Percentiles rank a stretch among this genome's conserved stretches.
Conservation (phyloP, 768 basidiomycete genomes). For the Rickenella mellea region DNA sequence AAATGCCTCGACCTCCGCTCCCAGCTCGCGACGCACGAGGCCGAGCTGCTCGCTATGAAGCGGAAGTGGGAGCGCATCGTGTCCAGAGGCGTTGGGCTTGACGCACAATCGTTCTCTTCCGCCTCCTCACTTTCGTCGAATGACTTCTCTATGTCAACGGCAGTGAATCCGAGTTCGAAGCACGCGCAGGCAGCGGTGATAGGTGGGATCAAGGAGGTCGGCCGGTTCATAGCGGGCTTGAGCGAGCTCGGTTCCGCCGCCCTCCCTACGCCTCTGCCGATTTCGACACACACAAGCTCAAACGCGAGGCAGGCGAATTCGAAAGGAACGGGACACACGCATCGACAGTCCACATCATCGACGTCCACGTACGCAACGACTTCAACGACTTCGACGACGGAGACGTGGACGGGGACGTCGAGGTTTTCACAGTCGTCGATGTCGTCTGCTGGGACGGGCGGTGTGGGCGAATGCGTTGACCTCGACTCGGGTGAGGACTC, state of each 20-base stretch:
- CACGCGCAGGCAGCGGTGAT: constrained; percentile 25
- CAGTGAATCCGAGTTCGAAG: neutral
- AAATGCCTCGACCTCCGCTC: constrained; percentile 75
- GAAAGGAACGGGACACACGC: constrained; percentile 11
- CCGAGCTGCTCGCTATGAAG: constrained; percentile 66
- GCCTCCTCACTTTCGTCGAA: neutral
- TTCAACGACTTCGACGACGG: constrained; percentile 9
- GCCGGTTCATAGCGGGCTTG: constrained; percentile 42
- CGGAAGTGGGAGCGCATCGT: constrained; percentile 80
- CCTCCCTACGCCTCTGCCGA: constrained; percentile 9
- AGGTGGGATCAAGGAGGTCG: constrained; percentile 52
- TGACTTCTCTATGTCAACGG: neutral
- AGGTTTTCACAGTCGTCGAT: constrained; percentile 36
- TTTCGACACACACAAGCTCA: constrained; percentile 7
- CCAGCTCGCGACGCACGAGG: constrained; percentile 63
- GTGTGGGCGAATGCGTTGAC: constrained; percentile 10
- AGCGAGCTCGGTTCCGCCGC: constrained; percentile 20
- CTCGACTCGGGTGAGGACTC: constrained; percentile 11
- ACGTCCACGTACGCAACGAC: constrained; percentile 17
- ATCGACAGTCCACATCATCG: constrained; percentile 22
- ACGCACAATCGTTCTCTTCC: constrained; percentile 3
- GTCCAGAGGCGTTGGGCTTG: constrained; percentile 44
- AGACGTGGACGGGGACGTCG: constrained; percentile 17
- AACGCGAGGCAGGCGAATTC: constrained; percentile 9
- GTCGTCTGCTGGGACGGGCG: constrained; percentile 33